Conservation (phyloP, 371 early-diverging fungal genomes). For the Mortierella sp. region DNA sequence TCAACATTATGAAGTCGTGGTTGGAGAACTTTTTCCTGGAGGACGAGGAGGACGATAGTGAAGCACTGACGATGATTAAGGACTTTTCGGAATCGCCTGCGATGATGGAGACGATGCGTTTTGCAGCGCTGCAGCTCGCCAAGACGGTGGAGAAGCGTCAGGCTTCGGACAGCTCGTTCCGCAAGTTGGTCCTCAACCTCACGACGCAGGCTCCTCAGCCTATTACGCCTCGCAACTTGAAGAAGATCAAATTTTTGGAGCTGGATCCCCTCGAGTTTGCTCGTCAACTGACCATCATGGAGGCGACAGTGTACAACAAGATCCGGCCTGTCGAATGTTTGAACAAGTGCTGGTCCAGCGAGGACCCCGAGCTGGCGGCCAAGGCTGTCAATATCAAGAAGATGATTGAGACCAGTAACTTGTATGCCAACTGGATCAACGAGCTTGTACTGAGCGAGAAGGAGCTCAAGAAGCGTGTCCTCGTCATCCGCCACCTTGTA, state of each 20-base stretch:
- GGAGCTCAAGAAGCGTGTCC: conserved; percentile 85
- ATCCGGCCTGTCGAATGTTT: conserved; percentile 91
- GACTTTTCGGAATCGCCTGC: conserved; percentile 74
- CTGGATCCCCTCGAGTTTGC: conserved; percentile 95
- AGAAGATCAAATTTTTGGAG: conserved; percentile 82
- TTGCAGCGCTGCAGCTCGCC: conserved; percentile 79
- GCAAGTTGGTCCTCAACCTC: conserved; percentile 78
- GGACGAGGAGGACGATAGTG: conserved; percentile 79
- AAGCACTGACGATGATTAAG: conserved; percentile 72
- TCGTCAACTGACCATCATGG: conserved; percentile 93
- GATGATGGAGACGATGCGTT: conserved; percentile 81
- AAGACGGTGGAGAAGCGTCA: conserved; percentile 79
- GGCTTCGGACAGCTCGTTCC: conserved; percentile 68
- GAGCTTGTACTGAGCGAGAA: conserved; percentile 85
- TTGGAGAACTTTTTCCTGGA: conserved; percentile 90
- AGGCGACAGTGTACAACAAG: conserved; percentile 85
- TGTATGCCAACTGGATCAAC: conserved; percentile 92
- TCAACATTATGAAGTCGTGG: conserved; percentile 93
- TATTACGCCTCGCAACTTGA: conserved; percentile 79
- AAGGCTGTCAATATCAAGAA: conserved; percentile 82
- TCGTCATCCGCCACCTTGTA: conserved; percentile 89
- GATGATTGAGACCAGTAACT: conserved; percentile 81
- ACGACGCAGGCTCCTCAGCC: conserved; percentile 74
- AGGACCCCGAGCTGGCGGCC: conserved; percentile 70
- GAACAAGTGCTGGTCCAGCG: conserved; percentile 90